Conservation (phyloP, 768 basidiomycete genomes). For the Daedaleopsis sinensis region DNA sequence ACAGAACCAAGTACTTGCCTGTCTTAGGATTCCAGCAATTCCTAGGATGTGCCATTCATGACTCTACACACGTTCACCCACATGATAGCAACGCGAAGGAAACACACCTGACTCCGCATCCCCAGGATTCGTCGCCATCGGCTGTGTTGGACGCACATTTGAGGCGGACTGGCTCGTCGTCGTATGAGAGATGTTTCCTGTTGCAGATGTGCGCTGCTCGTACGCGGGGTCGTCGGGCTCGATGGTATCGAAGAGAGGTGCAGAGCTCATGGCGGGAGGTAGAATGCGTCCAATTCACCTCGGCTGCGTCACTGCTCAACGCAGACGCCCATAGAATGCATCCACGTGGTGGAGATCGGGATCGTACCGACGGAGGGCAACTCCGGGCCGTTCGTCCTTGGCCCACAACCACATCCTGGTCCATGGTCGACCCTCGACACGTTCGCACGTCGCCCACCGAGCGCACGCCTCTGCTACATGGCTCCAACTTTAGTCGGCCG, state of each 20-base stretch:
- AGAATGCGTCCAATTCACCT: not conserved
- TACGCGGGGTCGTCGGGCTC: constrained; percentile 74
- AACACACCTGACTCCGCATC: constrained; percentile 80
- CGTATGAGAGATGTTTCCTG: constrained; percentile 41
- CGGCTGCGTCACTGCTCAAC: not conserved
- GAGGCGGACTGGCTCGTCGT: constrained; percentile 46
- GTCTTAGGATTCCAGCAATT: constrained; percentile 76
- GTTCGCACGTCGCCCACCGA: constrained; percentile 15
- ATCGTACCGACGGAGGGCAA: not conserved
- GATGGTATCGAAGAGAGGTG: constrained; percentile 75
- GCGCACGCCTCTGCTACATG: constrained; percentile 21
- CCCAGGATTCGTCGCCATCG: constrained; percentile 55
- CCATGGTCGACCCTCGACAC: not conserved
- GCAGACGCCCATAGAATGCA: constrained; percentile 7
- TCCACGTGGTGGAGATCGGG: constrained; percentile 10
- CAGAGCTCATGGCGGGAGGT: constrained; percentile 51
- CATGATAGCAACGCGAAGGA: not conserved
- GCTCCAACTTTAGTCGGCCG: not conserved
- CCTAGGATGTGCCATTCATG: constrained; percentile 3
- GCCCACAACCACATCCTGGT: not conserved
- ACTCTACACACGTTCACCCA: not conserved
- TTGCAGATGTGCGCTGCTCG: constrained; percentile 29
- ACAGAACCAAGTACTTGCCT: constrained; percentile 45
- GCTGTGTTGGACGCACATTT: constrained; percentile 42
- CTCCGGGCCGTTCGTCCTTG: not conserved